Percentiles rank a stretch among this genome's conserved stretches.
Conservation (phyloP, 169 alveolate species). For the Pseudocohnilembus persalinus region DNA sequence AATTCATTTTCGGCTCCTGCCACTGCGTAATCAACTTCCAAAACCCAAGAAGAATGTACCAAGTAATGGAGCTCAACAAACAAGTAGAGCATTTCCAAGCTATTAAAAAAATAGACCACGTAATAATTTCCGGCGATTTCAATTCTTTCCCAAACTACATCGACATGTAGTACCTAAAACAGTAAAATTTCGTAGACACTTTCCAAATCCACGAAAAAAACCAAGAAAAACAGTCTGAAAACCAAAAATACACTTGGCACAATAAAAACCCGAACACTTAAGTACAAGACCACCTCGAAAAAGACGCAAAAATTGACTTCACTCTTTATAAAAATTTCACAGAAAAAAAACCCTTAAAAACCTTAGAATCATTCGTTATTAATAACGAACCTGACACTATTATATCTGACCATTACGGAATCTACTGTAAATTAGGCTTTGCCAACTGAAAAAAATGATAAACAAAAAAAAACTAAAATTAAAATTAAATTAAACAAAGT, state of each 20-base stretch:
- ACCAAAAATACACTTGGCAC: neutral
- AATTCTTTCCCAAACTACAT: neutral
- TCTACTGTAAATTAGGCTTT: no score
- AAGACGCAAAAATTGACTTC: neutral
- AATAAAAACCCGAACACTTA: neutral
- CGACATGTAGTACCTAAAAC: neutral
- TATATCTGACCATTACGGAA: no score
- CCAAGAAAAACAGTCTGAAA: neutral
- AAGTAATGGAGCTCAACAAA: neutral
- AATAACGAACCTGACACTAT: no score
- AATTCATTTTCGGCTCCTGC: neutral
- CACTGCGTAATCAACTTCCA: neutral
- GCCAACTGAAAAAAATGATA: no score
- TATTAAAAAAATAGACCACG: neutral
- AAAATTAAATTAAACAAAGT: no score
- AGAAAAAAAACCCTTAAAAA: no score
- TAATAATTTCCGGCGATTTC: neutral
- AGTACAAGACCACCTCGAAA: neutral
- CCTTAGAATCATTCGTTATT: no score
- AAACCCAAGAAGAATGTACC: neutral
- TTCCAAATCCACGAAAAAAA: neutral
- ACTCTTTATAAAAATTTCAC: neutral
- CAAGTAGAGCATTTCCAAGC: neutral
- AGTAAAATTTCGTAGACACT: neutral
- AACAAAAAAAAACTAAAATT: no score